Percentiles rank a stretch among this genome's conserved stretches.
phyloP scores from a whole-genome alignment of 2,329 filamentous ascomycete species.

The Neopestalotiopsis sp. region DNA sequence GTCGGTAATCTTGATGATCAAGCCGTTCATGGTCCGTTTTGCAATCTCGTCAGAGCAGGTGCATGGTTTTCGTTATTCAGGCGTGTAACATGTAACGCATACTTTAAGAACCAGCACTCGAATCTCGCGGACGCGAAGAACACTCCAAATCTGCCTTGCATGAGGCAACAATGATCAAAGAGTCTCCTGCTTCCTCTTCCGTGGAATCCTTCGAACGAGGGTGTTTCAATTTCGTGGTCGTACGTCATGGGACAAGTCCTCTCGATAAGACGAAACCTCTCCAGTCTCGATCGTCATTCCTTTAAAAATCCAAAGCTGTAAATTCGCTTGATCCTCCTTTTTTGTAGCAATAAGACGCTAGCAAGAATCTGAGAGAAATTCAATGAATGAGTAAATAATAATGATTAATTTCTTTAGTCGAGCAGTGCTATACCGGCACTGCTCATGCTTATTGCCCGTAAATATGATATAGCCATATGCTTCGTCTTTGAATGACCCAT shows the following conservation, averaged over 20 bases:
- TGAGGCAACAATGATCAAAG: background rate
- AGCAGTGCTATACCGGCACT: background rate
- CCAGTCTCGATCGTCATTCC: background rate
- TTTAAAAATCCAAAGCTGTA: background rate
- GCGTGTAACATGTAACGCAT: too few species aligned
- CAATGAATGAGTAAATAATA: background rate
- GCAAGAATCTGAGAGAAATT: background rate
- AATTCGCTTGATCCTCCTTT: too few species aligned
- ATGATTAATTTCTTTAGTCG: background rate
- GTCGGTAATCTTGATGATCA: too few species aligned
- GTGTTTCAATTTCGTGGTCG: background rate
- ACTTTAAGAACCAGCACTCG: too few species aligned
- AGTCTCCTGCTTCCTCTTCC: background rate
- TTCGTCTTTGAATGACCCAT: background rate
- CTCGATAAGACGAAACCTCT: background rate
- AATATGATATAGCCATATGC: background rate
- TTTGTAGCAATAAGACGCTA: too few species aligned
- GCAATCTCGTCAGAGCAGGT: too few species aligned
- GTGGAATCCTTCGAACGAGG: background rate
- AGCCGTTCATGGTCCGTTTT: too few species aligned
- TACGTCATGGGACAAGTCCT: background rate
- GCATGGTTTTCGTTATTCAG: too few species aligned
- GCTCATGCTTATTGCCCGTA: background rate
- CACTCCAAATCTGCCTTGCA: background rate
- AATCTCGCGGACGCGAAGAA: too few species aligned